phyloP scores from a whole-genome alignment of 2,329 filamentous ascomycete species.

The Didymella segeticola region DNA sequence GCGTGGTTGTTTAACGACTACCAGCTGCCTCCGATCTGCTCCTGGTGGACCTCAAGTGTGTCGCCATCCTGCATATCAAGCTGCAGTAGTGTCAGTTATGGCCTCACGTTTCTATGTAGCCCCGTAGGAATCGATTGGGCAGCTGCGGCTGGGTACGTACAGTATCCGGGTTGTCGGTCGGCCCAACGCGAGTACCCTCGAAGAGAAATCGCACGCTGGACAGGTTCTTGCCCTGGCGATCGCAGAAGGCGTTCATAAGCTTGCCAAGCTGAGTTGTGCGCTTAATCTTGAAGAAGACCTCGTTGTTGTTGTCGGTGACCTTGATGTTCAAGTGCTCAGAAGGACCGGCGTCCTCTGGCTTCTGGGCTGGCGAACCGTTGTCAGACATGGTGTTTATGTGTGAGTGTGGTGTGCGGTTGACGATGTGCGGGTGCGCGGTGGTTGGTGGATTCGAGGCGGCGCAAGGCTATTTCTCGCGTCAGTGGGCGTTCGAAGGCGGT shows the following conservation, averaged over 20 bases:
- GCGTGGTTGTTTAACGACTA: constrained; percentile 20
- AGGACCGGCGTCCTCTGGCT: constrained; percentile 55
- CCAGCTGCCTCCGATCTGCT: constrained; percentile 83
- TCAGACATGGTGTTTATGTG: constrained; percentile 49
- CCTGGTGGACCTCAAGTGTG: constrained; percentile 95
- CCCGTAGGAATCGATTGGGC: neutral
- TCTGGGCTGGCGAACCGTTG: constrained; percentile 51
- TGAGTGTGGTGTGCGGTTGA: constrained; percentile 5
- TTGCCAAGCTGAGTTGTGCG: constrained; percentile 94
- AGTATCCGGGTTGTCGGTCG: constrained; percentile 86
- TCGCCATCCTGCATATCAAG: constrained; percentile 97
- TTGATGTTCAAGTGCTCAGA: constrained; percentile 97
- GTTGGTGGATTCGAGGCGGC: constrained; percentile 9
- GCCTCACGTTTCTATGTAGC: neutral
- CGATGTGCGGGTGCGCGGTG: constrained; percentile 1
- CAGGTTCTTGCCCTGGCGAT: constrained; percentile 87
- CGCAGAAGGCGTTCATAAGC: constrained; percentile 97
- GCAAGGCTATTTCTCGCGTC: constrained; percentile 20
- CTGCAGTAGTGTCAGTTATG: constrained; percentile 56
- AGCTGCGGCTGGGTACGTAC: constrained; percentile 63
- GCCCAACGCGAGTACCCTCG: constrained; percentile 90
- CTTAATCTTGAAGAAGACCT: constrained; percentile 99
- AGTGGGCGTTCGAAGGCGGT: constrained; percentile 23
- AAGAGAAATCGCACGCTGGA: constrained; percentile 92
- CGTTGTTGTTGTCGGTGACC: constrained; percentile 98